Evolutionary conservation across 1,284 basidiomycete genomes (phyloP).

Genomic region (Leccinum griseonigrum): DNA sequence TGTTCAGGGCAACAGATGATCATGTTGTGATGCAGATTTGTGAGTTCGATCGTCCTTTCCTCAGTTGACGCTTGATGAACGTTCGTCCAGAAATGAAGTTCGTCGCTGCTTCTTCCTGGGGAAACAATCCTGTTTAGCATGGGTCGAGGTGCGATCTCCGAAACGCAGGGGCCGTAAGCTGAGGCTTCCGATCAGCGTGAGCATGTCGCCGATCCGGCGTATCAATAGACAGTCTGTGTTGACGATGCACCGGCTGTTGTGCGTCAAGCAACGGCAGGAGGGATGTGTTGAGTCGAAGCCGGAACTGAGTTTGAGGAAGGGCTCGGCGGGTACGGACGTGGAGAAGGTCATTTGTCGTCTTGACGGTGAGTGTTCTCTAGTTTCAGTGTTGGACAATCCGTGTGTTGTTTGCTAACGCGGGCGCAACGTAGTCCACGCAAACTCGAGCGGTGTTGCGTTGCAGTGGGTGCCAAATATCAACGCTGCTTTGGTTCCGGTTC

Average conservation of each 20-base stretch:
- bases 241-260: conserved; percentile 55
- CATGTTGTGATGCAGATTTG: conserved; percentile 41
- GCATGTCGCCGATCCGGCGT: conserved; percentile 44
- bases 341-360: conserved; percentile 51
- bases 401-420: conserved; percentile 1
- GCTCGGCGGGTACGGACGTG: conserved; percentile 38
- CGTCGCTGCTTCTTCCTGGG: conserved; percentile 41
- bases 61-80: background rate
- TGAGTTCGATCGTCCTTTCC: conserved; percentile 22
- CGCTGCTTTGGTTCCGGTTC: background rate
- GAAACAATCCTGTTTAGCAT: conserved; percentile 52
- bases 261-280: conserved; percentile 47
- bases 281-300: conserved; percentile 43
- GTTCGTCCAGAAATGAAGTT: conserved; percentile 28
- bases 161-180: conserved; percentile 57
- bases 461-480: conserved; percentile 55
- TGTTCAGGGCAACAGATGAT: conserved; percentile 47
- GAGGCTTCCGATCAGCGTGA: conserved; percentile 47
- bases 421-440: conserved; percentile 44
- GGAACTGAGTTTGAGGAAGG: conserved; percentile 42
- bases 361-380: conserved; percentile 44
- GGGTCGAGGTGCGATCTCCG: conserved; percentile 52
- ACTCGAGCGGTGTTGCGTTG: conserved; percentile 43
- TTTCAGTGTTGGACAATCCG: background rate
- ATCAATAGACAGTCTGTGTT: conserved; percentile 59